Evolutionary conservation across 768 basidiomycete species (phyloP).

Genomic region (Cystofilobasidium bisporidii): DNA sequence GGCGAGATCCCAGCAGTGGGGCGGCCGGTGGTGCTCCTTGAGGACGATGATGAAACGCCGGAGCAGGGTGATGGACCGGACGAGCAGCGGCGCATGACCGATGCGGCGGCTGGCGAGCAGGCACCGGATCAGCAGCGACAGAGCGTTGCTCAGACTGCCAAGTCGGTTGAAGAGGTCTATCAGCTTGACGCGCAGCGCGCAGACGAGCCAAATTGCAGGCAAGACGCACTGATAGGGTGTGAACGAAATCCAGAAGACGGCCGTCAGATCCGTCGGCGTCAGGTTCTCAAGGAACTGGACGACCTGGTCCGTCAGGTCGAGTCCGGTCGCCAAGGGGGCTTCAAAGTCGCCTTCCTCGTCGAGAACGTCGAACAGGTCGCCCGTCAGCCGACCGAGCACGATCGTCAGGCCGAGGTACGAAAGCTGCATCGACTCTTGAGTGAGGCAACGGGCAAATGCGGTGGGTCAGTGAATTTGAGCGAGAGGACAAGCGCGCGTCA

Average conservation of each 20-base stretch:
- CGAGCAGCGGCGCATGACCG: neutral
- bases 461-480: neutral
- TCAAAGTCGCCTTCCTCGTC: slow-evolving; percentile 19
- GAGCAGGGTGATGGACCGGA: slow-evolving; percentile 13
- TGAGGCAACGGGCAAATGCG: neutral
- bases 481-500: neutral
- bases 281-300: slow-evolving; percentile 20
- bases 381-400: slow-evolving; percentile 22
- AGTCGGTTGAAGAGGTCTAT: neutral
- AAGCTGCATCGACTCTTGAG: slow-evolving; percentile 25
- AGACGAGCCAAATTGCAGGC: too few relatives aligned
- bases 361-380: slow-evolving; percentile 21
- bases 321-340: slow-evolving; percentile 3
- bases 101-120: slow-evolving; percentile 21
- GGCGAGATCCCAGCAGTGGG: slow-evolving; percentile 16
- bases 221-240: slow-evolving; percentile 15
- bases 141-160: slow-evolving; percentile 10
- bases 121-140: slow-evolving; percentile 25
- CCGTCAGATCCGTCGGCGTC: slow-evolving; percentile 12
- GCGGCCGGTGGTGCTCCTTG: slow-evolving; percentile 14
- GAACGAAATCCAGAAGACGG: slow-evolving; percentile 24
- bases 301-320: slow-evolving; percentile 20
- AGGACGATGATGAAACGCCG: slow-evolving; percentile 12
- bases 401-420: slow-evolving; percentile 25
- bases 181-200: neutral